Conservation (phyloP, 106 monocot genomes). For the Ottelia alismoides region DNA sequence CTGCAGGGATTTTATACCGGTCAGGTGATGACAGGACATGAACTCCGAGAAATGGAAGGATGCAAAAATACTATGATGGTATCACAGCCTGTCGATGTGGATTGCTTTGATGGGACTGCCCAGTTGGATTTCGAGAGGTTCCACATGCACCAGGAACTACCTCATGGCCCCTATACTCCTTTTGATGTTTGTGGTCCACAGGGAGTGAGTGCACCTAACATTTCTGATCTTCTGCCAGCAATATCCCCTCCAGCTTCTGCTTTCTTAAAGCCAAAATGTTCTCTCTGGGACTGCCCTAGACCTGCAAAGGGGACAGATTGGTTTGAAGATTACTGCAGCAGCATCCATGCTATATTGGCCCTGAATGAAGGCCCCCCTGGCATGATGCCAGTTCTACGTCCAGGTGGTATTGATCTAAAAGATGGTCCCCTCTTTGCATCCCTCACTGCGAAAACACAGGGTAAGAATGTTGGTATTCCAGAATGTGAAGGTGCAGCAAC, state of each 20-base stretch:
- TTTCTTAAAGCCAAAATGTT: constrained; percentile 82
- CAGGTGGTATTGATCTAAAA: constrained; percentile 92
- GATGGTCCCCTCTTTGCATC: constrained; percentile 96
- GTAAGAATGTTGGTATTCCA: constrained; percentile 95
- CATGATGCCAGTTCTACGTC: constrained; percentile 72
- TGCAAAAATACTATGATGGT: constrained; percentile 25
- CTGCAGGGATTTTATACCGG: constrained; percentile 38
- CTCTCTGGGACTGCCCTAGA: constrained; percentile 91
- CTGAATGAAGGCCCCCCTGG: constrained; percentile 78
- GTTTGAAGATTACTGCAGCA: constrained; percentile 84
- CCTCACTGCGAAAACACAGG: constrained; percentile 70
- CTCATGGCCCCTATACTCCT: constrained; percentile 19
- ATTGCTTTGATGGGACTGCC: constrained; percentile 22
- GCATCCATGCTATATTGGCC: constrained; percentile 64
- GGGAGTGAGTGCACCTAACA: constrained; percentile 26
- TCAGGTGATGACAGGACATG: constrained; percentile 30
- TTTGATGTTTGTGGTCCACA: constrained; percentile 23
- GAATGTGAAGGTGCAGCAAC: constrained; percentile 98
- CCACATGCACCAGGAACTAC: constrained; percentile 37
- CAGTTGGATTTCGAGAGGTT: constrained; percentile 46
- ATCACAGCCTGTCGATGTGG: constrained; percentile 6
- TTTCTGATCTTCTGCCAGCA: constrained; percentile 53
- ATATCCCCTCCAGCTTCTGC: constrained; percentile 77
- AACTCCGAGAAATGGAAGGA: constrained; percentile 25
- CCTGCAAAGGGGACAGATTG: constrained; percentile 72